A percentile compares a stretch with the other conserved stretches of the same genome.
phyloP scores from a whole-genome alignment of 179 eudicot species.

The Drosera spatulata region DNA sequence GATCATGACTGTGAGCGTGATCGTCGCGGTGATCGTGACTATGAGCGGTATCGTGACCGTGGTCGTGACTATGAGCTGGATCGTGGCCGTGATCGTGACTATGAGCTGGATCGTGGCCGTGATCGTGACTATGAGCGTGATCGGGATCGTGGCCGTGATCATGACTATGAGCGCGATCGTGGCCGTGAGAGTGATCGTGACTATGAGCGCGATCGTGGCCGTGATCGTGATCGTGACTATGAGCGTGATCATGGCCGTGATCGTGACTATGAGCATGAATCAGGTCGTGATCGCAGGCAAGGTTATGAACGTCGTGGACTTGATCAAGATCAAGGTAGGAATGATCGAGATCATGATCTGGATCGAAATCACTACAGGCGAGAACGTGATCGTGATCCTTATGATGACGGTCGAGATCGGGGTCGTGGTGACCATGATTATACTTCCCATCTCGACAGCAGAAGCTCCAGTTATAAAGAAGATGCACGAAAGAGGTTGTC shows the following conservation, averaged over 20 bases:
- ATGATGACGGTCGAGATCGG: conserved; percentile 15
- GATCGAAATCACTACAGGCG: too few species aligned
- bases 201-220: too few species aligned
- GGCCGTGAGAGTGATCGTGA: too few species aligned
- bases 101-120: conserved; percentile 18
- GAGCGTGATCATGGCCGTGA: conserved; percentile 3
- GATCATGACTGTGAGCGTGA: too few species aligned
- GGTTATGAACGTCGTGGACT: background rate
- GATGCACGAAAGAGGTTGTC: conserved; percentile 55
- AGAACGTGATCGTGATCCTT: too few species aligned
- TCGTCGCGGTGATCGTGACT: too few species aligned
- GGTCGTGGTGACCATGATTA: conserved; percentile 22
- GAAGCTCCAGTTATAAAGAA: conserved; percentile 45
- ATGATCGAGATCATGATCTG: conserved; percentile 15
- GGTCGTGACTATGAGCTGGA: conserved; percentile 12
- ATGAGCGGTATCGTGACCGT: too few species aligned
- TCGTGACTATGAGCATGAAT: too few species aligned
- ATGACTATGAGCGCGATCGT: too few species aligned
- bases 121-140: conserved; percentile 17
- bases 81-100: conserved; percentile 13
- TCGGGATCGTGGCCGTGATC: too few species aligned
- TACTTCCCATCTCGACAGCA: conserved; percentile 19
- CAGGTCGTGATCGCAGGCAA: too few species aligned
- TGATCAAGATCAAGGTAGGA: background rate
- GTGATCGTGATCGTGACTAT: conserved; percentile 17